These are phyloP conservation scores for Hypoxylon sp. DNA, from an alignment of 2,329 filamentous ascomycete species.

Conservation along the genomic window DNA sequence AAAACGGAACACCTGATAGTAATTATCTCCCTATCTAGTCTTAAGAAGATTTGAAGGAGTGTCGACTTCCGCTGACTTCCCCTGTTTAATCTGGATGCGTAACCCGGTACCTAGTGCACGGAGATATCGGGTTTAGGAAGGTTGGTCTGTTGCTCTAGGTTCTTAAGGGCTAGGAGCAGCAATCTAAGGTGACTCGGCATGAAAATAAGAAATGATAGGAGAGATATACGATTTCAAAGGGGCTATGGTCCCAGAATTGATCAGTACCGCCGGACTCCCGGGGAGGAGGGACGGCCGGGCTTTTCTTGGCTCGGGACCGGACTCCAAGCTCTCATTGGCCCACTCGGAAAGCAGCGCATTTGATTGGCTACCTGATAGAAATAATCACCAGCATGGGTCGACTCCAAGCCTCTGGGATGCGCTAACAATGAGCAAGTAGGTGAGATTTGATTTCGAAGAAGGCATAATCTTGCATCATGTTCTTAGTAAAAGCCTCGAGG, in stretches of 20 bases:
- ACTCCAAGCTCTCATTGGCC: conserved; percentile 16
- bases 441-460: not conserved
- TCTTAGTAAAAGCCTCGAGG: conserved; percentile 17
- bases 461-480: not conserved
- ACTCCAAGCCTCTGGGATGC: not conserved
- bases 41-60: no score
- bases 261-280: conserved; percentile 5
- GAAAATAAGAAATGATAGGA: not conserved
- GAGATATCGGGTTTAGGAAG: conserved; percentile 17
- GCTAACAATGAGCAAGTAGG: not conserved
- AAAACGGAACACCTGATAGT: no score
- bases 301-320: not conserved
- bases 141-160: not conserved
- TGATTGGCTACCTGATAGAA: conserved; percentile 27
- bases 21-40: no score
- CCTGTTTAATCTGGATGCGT: not conserved
- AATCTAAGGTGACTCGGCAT: not conserved
- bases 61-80: no score
- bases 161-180: not conserved
- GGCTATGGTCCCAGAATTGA: not conserved
- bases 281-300: not conserved
- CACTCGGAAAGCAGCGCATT: conserved; percentile 20
- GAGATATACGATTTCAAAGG: not conserved
- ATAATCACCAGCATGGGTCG: not conserved
- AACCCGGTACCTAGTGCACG: no score